phyloP scores from a whole-genome alignment of 495 filamentous ascomycete genomes.

The Aspergillus sclerotiicarbonarius region DNA sequence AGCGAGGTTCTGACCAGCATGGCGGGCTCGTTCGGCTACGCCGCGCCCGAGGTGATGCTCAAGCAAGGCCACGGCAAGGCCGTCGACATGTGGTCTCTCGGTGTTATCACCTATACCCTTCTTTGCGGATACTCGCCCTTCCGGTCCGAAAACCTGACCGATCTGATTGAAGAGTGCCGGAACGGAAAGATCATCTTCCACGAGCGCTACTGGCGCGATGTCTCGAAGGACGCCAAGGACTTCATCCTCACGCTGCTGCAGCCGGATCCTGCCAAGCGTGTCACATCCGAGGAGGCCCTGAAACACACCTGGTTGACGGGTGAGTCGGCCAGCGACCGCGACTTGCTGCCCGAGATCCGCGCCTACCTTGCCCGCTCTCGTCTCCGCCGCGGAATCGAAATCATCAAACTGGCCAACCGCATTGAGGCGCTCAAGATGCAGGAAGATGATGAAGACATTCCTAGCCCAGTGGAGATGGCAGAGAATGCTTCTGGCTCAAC shows the following conservation, averaged over 20 bases:
- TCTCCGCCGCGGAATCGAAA: conserved; percentile 89
- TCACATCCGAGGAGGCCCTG: conserved; percentile 79
- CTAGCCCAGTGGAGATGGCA: conserved; percentile 52
- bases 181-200: conserved; percentile 92
- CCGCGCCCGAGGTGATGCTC: conserved; percentile 96
- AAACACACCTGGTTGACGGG: conserved; percentile 89
- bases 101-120: conserved; percentile 98
- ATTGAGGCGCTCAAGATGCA: conserved; percentile 97
- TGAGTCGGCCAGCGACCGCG: conserved; percentile 85
- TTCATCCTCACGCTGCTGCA: conserved; percentile 86
- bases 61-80: conserved; percentile 97
- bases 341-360: conserved; percentile 95
- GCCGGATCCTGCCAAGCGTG: conserved; percentile 71
- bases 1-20: conserved; percentile 94
- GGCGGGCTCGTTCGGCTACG: conserved; percentile 98
- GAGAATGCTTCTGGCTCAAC: conserved; percentile 9
- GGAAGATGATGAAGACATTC: conserved; percentile 81
- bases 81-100: conserved; percentile 99
- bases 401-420: conserved; percentile 94
- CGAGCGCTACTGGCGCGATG: conserved; percentile 97
- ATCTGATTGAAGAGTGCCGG: conserved; percentile 94
- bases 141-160: conserved; percentile 87
- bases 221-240: conserved; percentile 91
- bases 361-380: conserved; percentile 90
- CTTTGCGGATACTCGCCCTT: conserved; percentile 99